Evolutionary conservation across 2,329 filamentous ascomycete genomes (phyloP), one percentile per base, ranked within the genome.

Genomic region (Pseudocercospora fijiensis): DNA sequence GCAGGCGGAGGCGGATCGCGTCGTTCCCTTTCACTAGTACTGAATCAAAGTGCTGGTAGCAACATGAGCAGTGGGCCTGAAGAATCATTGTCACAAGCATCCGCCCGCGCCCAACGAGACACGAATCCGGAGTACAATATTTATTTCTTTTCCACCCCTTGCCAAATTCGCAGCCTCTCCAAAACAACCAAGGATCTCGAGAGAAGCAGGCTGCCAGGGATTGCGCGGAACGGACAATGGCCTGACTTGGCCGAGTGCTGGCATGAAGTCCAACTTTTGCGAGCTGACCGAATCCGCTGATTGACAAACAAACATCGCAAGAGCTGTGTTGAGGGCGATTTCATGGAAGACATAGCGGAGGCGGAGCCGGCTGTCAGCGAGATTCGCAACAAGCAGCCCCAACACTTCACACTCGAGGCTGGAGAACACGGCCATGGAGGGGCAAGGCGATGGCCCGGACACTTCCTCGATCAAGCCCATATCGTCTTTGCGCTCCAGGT

Each of bases 381-480:
- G 28, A 51, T 45, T 52, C 18, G 41, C 41, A 58, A 24, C 47
- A 37, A 33, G 11, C 52, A 41, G 24, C 22, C 43, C 28, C 28
- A 41, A 18, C 22, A 26, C n/a, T 30, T 27, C 49, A 20, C n/a
- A 28, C 47, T 33, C 26, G 28, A 24, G 20, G 28, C 26, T 43
- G 52, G 53, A 20, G 37, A 57, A 57, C 47, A 55, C 49, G 58
- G 68, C 53, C 47, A 72, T 70, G 70, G 65, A 68, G n/a, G 57
- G 69, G 57, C 55, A 61, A 20, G 78, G 81, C 68, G 81, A 90
- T 71, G 88, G 86, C 78, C 87, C 87, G 63, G 90, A 93, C 82
- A 89, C 84, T 79, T 89, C 89, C 64, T 92, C 90, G 67, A 87
- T 93, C 72, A 91, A 88, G 80, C 90, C 91, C 26, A 90, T 95